Conservation (phyloP, 1,139 yeast genomes). For the Hemisphaericaspora lyxosophila region DNA sequence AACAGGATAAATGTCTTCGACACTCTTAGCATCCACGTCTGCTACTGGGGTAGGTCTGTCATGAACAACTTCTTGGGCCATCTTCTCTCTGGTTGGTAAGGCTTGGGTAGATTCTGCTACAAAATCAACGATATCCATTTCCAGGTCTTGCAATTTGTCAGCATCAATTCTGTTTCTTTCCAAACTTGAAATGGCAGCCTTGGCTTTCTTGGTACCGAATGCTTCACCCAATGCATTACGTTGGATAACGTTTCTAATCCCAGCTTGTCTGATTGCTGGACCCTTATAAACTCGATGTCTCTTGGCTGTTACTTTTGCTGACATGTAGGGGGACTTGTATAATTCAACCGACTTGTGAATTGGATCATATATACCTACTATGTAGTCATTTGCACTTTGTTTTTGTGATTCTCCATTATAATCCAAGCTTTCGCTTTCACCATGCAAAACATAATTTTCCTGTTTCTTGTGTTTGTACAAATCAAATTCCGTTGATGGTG, state of each 20-base stretch:
- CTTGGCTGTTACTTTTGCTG: slow-evolving; percentile 57
- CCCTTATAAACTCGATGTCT: slow-evolving; percentile 53
- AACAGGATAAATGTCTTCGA: slow-evolving; percentile 80
- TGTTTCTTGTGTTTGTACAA: slow-evolving; percentile 57
- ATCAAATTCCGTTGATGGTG: slow-evolving; percentile 59
- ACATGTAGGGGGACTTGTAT: slow-evolving; percentile 57
- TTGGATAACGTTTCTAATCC: slow-evolving; percentile 55
- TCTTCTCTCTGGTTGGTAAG: slow-evolving; percentile 67
- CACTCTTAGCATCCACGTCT: slow-evolving; percentile 71
- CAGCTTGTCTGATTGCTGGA: slow-evolving; percentile 59
- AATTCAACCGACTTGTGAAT: slow-evolving; percentile 58
- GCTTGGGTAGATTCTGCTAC: slow-evolving; percentile 70
- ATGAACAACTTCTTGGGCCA: slow-evolving; percentile 51
- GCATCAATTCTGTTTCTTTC: slow-evolving; percentile 87
- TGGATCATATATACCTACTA: slow-evolving; percentile 72
- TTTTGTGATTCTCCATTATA: slow-evolving; percentile 61
- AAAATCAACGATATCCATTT: slow-evolving; percentile 78
- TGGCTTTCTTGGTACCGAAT: slow-evolving; percentile 96
- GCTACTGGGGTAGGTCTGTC: slow-evolving; percentile 86
- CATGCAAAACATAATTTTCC: slow-evolving; percentile 59
- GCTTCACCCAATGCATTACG: slow-evolving; percentile 89
- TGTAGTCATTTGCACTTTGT: slow-evolving; percentile 48
- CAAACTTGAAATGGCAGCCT: slow-evolving; percentile 78
- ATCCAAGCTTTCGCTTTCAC: slow-evolving; percentile 71
- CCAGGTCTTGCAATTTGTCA: slow-evolving; percentile 69